phyloP scores from a whole-genome alignment of 2,329 filamentous ascomycete species.

The Arthrocladium fulminans region DNA sequence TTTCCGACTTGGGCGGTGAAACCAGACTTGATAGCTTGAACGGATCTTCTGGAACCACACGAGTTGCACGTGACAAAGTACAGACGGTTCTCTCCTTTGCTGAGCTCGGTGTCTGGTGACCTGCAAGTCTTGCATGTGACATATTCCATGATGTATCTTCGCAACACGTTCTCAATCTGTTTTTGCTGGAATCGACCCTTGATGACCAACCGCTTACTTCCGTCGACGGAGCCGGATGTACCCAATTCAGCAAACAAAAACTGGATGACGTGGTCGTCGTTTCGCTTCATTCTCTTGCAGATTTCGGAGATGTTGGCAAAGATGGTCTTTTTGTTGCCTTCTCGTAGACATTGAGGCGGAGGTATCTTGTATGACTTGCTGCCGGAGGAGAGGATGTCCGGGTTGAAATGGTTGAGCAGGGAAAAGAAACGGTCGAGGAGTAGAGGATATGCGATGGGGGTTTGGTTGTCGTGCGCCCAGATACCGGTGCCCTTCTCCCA shows the following conservation, averaged over 20 bases:
- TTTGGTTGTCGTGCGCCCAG: conserved; percentile 73
- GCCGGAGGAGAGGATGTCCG: conserved; percentile 81
- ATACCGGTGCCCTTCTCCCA: conserved; percentile 82
- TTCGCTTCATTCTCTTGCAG: conserved; percentile 98
- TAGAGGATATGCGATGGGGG: conserved; percentile 71
- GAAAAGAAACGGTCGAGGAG: conserved; percentile 90
- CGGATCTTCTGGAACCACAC: conserved; percentile 72
- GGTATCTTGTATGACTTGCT: conserved; percentile 98
- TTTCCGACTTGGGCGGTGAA: conserved; percentile 99
- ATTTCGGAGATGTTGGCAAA: conserved; percentile 99
- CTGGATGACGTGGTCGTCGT: conserved; percentile 92
- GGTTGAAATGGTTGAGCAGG: conserved; percentile 90
- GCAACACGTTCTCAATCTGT: conserved; percentile 93
- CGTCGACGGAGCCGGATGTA: conserved; percentile 91
- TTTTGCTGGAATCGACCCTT: conserved; percentile 99
- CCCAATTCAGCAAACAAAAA: conserved; percentile 98
- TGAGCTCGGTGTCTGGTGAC: conserved; percentile 87
- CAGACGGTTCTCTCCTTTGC: conserved; percentile 97
- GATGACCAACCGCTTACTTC: conserved; percentile 86
- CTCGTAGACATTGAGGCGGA: conserved; percentile 93
- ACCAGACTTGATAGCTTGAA: conserved; percentile 98
- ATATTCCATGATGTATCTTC: conserved; percentile 81
- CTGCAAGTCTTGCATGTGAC: conserved; percentile 98
- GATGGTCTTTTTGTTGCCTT: conserved; percentile 99
- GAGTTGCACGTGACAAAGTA: conserved; percentile 98